Base-by-base conservation (phyloP, 108 stramenopile genomes). In the Nitzschia sp. region DNA sequence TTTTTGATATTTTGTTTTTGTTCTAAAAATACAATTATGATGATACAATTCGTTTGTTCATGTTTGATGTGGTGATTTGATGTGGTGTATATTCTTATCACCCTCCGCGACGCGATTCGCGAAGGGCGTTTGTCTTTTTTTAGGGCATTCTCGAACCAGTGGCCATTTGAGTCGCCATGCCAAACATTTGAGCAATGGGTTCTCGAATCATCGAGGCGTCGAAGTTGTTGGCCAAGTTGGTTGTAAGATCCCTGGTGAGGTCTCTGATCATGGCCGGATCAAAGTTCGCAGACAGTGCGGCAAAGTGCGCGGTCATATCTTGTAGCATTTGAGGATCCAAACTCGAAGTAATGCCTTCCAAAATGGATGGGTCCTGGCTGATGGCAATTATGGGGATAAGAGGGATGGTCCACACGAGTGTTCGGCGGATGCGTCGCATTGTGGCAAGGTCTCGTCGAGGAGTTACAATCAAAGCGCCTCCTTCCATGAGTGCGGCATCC, bases 261-360 rank as follows among this genome's bases (percentile, higher is more conserved):
- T 63, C 71, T 13, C 71, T 61, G n/a, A 72, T 53, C 22, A 56
- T 41, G 13, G 71, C 45, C 5, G 71, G 53, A 41, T 72, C 71
- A 53, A 61, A 45, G 60, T 45, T 61, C 16, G 60, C n/a, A 1
- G 60, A 31, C 26, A 61, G 19, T 13, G 60, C 38, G 9, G 41
- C 60, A 3, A 61, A 34, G 13, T 45, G 28, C 19, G 41, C 60
- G 5, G 60, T 61, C 2, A 61, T 21, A 13, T 61, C 41, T 45
- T 61, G 60, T 6, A 61, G n/a, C 60, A 61, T 61, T 45, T 61
- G 60, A 45, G 60, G 60, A 61, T 61, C 60, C 35, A 61, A 44
- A 23, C 33, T 61, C 16, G 60, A 36, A n/a, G 31, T 38, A 31
- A 61, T 41, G 38, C 26, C 38, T 16, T 61, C 21, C 60, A 61